These are phyloP conservation scores for Prinsepia uniflora DNA, from an alignment of 306 rosid genomes.

Conservation along the genomic window DNA sequence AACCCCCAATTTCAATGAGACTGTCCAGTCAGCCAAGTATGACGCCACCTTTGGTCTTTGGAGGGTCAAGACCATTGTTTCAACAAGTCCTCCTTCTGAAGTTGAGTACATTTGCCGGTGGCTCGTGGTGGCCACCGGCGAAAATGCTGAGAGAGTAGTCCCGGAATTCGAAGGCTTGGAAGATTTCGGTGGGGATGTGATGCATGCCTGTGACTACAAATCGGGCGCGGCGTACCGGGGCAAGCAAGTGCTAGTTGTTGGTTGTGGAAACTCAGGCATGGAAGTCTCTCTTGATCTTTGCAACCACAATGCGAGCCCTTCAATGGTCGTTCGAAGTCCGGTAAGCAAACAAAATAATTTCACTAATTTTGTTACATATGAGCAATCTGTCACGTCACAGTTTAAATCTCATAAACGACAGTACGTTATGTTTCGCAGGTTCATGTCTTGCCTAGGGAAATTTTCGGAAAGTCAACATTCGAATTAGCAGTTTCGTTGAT, in stretches of 20 bases:
- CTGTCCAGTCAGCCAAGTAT: constrained; percentile 84
- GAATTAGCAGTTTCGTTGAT: constrained; percentile 60
- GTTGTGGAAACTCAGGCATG: constrained; percentile 97
- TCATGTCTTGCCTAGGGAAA: constrained; percentile 74
- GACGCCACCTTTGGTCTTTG: constrained; percentile 78
- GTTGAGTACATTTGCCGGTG: constrained; percentile 87
- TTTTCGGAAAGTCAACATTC: constrained; percentile 73
- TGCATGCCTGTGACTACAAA: constrained; percentile 84
- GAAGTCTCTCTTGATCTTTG: constrained; percentile 92
- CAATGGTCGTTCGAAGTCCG: constrained; percentile 89
- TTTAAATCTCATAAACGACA: not conserved
- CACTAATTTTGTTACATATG: not conserved
- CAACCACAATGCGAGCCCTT: constrained; percentile 64
- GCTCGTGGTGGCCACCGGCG: constrained; percentile 97
- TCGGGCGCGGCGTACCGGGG: constrained; percentile 55
- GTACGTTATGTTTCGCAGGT: constrained; percentile 43
- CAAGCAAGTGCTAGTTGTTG: constrained; percentile 68
- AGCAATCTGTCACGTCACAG: not conserved
- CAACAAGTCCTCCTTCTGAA: constrained; percentile 26
- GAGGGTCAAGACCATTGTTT: constrained; percentile 54
- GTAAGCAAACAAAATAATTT: constrained; percentile 41
- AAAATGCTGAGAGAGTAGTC: constrained; percentile 72
- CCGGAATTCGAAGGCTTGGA: constrained; percentile 70
- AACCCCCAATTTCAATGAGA: constrained; percentile 69
- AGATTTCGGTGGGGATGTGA: constrained; percentile 63